These are phyloP conservation scores for Cladosporium velox DNA, from an alignment of 2,329 filamentous ascomycete species.

Conservation along the genomic window DNA sequence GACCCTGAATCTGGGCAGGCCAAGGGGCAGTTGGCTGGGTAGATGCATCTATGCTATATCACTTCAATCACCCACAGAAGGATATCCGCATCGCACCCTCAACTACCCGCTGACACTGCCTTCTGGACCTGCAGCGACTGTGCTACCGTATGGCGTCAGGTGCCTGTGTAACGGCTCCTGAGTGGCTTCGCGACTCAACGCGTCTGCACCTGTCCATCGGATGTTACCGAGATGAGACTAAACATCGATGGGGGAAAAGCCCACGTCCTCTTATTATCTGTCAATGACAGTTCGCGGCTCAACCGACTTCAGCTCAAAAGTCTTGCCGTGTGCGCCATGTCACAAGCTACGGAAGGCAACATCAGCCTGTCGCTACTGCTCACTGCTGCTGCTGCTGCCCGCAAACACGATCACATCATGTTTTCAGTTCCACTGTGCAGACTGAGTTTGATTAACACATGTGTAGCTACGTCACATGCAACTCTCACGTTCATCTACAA, in stretches of 20 bases:
- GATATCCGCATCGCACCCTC: neutral
- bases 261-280: neutral
- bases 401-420: neutral
- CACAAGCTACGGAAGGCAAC: neutral
- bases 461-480: neutral
- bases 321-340: neutral
- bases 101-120: neutral
- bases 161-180: neutral
- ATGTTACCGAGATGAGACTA: neutral
- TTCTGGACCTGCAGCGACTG: neutral
- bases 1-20: neutral
- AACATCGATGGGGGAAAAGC: neutral
- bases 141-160: neutral
- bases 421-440: neutral
- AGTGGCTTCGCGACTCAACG: neutral
- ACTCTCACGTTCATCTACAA: neutral
- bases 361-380: neutral
- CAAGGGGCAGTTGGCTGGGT: neutral
- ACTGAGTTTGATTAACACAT: neutral
- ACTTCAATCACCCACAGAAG: neutral
- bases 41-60: neutral
- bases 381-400: constrained; percentile 8
- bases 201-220: neutral
- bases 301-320: neutral
- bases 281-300: neutral